Conservation (phyloP, 495 filamentous ascomycete species). For the Entonaema liquescens region DNA sequence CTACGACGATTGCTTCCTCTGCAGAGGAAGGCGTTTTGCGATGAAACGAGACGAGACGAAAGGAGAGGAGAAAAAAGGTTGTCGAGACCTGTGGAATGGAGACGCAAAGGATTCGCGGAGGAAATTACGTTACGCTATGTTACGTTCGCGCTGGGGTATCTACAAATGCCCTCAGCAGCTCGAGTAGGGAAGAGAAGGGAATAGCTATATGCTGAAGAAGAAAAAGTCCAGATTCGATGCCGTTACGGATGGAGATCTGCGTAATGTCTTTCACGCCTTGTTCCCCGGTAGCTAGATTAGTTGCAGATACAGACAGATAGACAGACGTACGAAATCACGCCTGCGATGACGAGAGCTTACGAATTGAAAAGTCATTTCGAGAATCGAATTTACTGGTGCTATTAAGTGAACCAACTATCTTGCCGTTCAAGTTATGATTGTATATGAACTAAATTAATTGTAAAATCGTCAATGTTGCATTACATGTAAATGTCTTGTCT, state of each 20-base stretch:
- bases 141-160: neutral
- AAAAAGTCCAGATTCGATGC: neutral
- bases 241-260: constrained; percentile 1
- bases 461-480: neutral
- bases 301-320: neutral
- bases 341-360: constrained; percentile 33
- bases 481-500: neutral
- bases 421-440: no score
- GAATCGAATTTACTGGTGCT: neutral
- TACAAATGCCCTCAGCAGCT: neutral
- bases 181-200: neutral
- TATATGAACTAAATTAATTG: no score
- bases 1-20: neutral
- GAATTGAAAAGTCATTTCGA: constrained; percentile 21
- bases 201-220: neutral
- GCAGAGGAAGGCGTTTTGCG: neutral
- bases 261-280: constrained; percentile 26
- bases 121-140: neutral
- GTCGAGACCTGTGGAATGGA: constrained; percentile 1
- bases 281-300: neutral
- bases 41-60: constrained; percentile 1
- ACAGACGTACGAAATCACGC: constrained; percentile 28
- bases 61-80: neutral
- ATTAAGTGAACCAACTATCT: no score
- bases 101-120: neutral